These are phyloP conservation scores for Mortierella sp. DNA, from an alignment of 371 early-diverging fungal species.

Conservation along the genomic window DNA sequence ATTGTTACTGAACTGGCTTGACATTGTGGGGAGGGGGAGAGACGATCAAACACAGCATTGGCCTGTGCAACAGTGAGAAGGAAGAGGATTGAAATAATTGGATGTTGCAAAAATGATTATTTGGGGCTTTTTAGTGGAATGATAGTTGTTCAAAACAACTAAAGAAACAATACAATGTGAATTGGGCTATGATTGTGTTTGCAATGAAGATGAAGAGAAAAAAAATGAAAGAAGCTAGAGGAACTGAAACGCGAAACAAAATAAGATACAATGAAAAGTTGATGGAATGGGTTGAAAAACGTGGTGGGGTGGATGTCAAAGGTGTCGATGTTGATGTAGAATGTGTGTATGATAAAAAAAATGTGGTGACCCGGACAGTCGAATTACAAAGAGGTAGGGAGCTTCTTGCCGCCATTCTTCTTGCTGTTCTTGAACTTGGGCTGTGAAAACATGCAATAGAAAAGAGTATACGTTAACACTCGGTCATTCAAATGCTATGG, in stretches of 20 bases:
- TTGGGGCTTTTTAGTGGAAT: no score
- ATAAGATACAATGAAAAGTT: no score
- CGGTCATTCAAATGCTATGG: background rate
- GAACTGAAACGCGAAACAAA: no score
- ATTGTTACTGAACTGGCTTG: background rate
- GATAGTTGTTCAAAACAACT: no score
- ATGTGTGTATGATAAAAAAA: background rate
- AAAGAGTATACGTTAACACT: background rate
- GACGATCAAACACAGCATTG: background rate
- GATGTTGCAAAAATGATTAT: background rate
- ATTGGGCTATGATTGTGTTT: no score
- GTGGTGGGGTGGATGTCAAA: no score
- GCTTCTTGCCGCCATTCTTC: slow-evolving; percentile 26
- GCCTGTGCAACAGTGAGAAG: background rate
- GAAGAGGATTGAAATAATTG: background rate
- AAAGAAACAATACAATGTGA: no score
- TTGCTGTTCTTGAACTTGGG: slow-evolving; percentile 51
- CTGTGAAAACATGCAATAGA: slow-evolving; percentile 10
- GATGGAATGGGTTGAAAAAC: no score
- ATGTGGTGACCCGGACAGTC: background rate
- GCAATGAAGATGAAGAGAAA: no score
- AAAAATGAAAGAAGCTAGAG: no score
- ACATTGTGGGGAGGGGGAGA: background rate
- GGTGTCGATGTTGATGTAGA: background rate
- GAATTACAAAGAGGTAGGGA: slow-evolving; percentile 29